Percentiles rank a stretch among this genome's conserved stretches.
phyloP scores from a whole-genome alignment of 305 asterid genomes.

The Fraxinus baroniana region DNA sequence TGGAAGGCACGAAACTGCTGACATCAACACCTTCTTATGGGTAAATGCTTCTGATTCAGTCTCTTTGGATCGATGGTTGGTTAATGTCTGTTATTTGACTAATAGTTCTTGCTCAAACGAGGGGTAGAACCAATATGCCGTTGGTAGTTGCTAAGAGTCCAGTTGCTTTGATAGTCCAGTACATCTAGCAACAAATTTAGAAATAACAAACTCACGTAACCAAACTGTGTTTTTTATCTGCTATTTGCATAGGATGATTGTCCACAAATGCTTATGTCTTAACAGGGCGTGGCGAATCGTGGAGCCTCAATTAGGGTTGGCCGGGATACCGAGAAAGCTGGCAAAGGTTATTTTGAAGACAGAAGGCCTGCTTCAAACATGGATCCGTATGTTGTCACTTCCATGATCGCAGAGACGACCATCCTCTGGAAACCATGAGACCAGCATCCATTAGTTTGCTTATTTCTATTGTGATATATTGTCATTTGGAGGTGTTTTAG shows the following conservation, averaged over 20 bases:
- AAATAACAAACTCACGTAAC: background rate
- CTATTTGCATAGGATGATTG: background rate
- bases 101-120: background rate
- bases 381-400: constrained; percentile 74
- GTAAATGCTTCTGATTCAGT: constrained; percentile 27
- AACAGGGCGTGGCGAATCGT: constrained; percentile 77
- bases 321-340: constrained; percentile 70
- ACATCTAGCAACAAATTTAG: background rate
- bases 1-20: constrained; percentile 72
- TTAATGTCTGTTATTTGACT: background rate
- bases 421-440: constrained; percentile 47
- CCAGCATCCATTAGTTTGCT: background rate
- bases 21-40: constrained; percentile 64
- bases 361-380: constrained; percentile 76
- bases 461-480: background rate
- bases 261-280: background rate
- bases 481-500: constrained; percentile 13
- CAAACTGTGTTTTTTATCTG: background rate
- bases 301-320: constrained; percentile 85
- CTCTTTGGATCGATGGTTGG: background rate
- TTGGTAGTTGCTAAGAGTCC: background rate
- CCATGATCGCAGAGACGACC: constrained; percentile 81
- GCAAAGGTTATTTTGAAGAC: constrained; percentile 73
- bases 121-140: background rate
- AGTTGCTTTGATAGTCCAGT: background rate